These are phyloP conservation scores for Colletotrichum somersetense DNA, from an alignment of 2,329 filamentous ascomycete genomes.

Conservation along the genomic window DNA sequence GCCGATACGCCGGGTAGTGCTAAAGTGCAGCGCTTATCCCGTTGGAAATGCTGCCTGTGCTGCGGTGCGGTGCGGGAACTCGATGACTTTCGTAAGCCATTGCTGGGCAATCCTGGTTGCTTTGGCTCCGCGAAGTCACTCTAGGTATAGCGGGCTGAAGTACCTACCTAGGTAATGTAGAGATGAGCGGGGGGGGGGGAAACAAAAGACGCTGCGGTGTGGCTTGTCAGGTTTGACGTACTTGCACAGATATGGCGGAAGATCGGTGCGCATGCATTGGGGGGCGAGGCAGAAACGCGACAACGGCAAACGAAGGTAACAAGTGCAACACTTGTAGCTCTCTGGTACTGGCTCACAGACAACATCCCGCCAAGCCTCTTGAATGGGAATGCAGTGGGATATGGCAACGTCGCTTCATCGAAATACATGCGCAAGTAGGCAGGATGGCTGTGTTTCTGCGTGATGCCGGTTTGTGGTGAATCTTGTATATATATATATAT, in stretches of 20 bases:
- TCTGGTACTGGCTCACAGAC: not conserved
- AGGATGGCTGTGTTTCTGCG: not conserved
- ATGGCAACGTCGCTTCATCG: not conserved
- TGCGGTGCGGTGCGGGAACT: constrained; percentile 6
- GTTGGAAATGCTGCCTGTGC: not conserved
- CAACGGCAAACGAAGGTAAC: too few species aligned
- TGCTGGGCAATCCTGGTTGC: constrained; percentile 15
- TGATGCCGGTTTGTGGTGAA: not conserved
- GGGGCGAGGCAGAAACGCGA: not conserved
- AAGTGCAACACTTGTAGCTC: not conserved
- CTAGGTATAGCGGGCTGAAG: constrained; percentile 4
- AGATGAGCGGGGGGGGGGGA: not conserved
- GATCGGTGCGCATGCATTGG: not conserved
- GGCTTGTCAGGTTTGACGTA: not conserved
- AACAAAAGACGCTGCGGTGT: not conserved
- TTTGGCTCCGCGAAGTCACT: constrained; percentile 10
- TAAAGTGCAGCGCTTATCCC: not conserved
- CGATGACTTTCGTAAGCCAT: constrained; percentile 9
- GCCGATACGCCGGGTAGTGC: not conserved
- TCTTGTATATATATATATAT: too few species aligned
- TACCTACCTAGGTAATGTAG: not conserved
- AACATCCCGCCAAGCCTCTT: not conserved
- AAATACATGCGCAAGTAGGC: constrained; percentile 1
- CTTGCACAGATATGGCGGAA: not conserved
- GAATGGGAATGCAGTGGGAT: not conserved